phyloP scores from a whole-genome alignment of 192 early-diverging fungal species.

The Thamnidium elegans region DNA sequence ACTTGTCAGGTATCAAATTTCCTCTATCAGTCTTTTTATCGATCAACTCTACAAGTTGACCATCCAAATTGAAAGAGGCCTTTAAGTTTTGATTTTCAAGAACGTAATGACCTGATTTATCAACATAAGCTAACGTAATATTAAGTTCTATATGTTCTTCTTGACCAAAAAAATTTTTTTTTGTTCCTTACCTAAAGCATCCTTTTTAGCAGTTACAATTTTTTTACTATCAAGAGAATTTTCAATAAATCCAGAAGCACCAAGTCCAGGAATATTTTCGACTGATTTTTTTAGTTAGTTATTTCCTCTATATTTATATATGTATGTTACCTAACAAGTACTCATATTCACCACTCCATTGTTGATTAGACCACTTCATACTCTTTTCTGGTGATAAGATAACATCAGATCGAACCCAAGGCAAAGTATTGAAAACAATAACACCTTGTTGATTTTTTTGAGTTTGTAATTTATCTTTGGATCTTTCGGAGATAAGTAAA shows the following conservation, averaged over 20 bases:
- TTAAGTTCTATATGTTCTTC: neutral
- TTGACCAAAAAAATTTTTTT: neutral
- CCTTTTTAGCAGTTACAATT: neutral
- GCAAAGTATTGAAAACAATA: constrained; percentile 65
- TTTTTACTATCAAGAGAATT: neutral
- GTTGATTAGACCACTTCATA: constrained; percentile 28
- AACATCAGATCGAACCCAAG: constrained; percentile 70
- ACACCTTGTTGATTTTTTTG: constrained; percentile 26
- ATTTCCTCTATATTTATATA: too few species aligned
- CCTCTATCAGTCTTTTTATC: constrained; percentile 49
- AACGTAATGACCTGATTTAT: constrained; percentile 40
- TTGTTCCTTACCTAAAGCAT: neutral
- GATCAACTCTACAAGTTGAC: constrained; percentile 65
- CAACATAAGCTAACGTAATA: constrained; percentile 14
- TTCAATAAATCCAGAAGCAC: constrained; percentile 5
- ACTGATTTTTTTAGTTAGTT: constrained; percentile 19
- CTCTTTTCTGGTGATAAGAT: constrained; percentile 48
- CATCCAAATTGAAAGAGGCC: constrained; percentile 67
- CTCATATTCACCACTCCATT: constrained; percentile 31
- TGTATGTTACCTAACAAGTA: constrained; percentile 41
- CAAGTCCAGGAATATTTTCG: constrained; percentile 18
- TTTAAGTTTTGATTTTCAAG: constrained; percentile 74
- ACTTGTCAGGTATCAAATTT: constrained; percentile 50
- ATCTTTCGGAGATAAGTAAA: constrained; percentile 2
- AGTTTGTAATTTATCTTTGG: neutral